Conservation (phyloP, 208 protist genomes). For the Zelonia costaricensis region DNA sequence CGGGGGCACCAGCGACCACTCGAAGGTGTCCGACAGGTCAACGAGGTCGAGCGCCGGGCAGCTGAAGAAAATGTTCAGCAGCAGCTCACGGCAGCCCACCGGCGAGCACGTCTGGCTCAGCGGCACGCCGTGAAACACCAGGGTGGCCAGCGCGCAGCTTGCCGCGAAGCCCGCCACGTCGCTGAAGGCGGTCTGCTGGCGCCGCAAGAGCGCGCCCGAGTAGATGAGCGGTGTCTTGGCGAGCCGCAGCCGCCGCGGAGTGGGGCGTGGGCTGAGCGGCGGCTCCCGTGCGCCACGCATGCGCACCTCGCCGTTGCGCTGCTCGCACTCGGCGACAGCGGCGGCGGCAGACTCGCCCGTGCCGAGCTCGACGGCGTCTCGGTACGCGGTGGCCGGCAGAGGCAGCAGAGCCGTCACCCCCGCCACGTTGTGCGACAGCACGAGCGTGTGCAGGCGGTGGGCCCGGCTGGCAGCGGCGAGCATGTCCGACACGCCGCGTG, state of each 20-base stretch:
- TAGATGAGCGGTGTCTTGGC: conserved; percentile 26
- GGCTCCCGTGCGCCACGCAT: not conserved
- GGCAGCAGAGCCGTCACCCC: conserved; percentile 30
- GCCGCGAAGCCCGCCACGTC: conserved; percentile 32
- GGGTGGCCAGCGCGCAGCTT: conserved; percentile 33
- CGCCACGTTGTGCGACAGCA: conserved; percentile 49
- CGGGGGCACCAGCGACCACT: conserved; percentile 35
- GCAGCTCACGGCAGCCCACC: conserved; percentile 62
- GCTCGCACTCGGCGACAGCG: not conserved
- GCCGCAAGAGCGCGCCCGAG: conserved; percentile 34
- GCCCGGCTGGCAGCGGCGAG: conserved; percentile 62
- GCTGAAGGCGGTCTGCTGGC: conserved; percentile 16
- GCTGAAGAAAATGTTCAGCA: conserved; percentile 77
- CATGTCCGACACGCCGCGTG: conserved; percentile 66
- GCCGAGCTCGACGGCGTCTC: conserved; percentile 6
- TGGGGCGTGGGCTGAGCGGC: not conserved
- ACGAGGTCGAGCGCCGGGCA: conserved; percentile 49
- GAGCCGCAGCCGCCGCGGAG: conserved; percentile 12
- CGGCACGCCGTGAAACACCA: conserved; percentile 57
- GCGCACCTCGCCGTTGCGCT: too few species aligned
- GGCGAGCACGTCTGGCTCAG: conserved; percentile 61
- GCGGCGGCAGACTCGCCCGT: too few species aligned
- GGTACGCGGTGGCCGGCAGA: conserved; percentile 12
- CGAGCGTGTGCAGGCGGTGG: conserved; percentile 42
- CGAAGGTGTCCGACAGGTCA: conserved; percentile 65